A percentile compares a stretch with the other conserved stretches of the same genome.
phyloP scores from a whole-genome alignment of 345 rosid species.

The Eucalyptus pauciflora region DNA sequence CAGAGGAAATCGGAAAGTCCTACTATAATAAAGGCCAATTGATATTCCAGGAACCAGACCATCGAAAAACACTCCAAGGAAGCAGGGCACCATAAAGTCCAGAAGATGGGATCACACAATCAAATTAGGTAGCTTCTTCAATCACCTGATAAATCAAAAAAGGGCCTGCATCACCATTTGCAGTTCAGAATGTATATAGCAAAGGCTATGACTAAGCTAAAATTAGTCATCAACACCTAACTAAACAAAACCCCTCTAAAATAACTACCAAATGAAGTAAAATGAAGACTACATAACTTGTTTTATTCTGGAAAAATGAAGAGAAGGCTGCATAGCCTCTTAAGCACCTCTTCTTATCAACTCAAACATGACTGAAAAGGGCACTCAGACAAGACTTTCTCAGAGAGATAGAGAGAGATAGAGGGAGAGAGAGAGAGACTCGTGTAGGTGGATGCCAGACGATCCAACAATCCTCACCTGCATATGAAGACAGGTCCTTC shows the following conservation, averaged over 20 bases:
- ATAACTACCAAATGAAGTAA: not conserved
- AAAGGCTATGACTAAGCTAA: conserved; percentile 11
- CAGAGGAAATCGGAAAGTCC: not conserved
- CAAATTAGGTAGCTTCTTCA: conserved; percentile 18
- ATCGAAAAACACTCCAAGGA: conserved; percentile 5
- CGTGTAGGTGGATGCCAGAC: not conserved
- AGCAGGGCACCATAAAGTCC: conserved; percentile 16
- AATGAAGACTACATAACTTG: not conserved
- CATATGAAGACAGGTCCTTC: conserved; percentile 9
- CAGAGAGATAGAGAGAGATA: not conserved
- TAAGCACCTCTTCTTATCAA: not conserved
- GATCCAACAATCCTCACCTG: conserved; percentile 24
- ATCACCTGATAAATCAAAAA: conserved; percentile 16
- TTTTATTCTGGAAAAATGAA: not conserved
- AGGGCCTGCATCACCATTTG: conserved; percentile 40
- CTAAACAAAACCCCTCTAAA: not conserved
- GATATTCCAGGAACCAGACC: not conserved
- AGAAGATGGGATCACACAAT: conserved; percentile 10
- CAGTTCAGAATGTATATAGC: conserved; percentile 16
- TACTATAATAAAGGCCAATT: not conserved
- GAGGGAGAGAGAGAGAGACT: not conserved
- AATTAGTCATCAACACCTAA: not conserved
- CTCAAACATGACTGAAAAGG: not conserved
- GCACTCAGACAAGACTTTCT: not conserved
- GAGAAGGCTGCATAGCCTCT: not conserved